Evolutionary conservation across 306 rosid species (phyloP), one percentile per base, ranked within the genome.

Genomic region (Albizia julibrissin): DNA sequence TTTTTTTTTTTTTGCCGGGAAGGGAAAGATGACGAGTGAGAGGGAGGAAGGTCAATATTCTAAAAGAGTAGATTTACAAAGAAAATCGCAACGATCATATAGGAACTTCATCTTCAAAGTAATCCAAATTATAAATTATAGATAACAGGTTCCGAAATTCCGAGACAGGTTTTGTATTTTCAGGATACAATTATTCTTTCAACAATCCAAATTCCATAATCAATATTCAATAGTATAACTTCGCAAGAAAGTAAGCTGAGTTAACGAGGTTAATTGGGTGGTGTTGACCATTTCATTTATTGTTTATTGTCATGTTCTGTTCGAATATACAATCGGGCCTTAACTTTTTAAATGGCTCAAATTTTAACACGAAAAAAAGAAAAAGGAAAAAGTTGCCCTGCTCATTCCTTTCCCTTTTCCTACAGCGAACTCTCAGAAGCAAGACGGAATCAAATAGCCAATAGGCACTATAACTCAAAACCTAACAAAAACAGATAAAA

Each of bases 391-490:
- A 70, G 47, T 67, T 44, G 34, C 82, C 15, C 40, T 34, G 29
- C 13, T 58, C 65, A 78, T 19, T 40, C 49, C 44, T 59, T 84
- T 58, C 34, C 43, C 66, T 65, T 69, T 76, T 69, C 65, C 40
- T 21, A 15, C 8, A 76, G 66, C 75, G 42, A 76, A 39, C 68
- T 80, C 66, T 72, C 24, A 42, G 16, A 29, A 39, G 13, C 76
- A 40, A 77, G 66, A 72, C 52, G 75, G 43, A 80, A 81, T 77
- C 79, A 37, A 58, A 78, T 69, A 24, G 26, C 27, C 43, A 58
- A 69, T 70, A 19, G 26, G 37, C 43, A 10, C 1, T 66, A 71
- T 18, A 31, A 61, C 69, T 75, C 39, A 75, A 42, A 58, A 13
- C 31, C 21, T 8, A 29, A 52, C 40, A 29, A 64, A 37, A 59